Conservation (phyloP, 2,329 filamentous ascomycete genomes). For the Xylariales sp. region DNA sequence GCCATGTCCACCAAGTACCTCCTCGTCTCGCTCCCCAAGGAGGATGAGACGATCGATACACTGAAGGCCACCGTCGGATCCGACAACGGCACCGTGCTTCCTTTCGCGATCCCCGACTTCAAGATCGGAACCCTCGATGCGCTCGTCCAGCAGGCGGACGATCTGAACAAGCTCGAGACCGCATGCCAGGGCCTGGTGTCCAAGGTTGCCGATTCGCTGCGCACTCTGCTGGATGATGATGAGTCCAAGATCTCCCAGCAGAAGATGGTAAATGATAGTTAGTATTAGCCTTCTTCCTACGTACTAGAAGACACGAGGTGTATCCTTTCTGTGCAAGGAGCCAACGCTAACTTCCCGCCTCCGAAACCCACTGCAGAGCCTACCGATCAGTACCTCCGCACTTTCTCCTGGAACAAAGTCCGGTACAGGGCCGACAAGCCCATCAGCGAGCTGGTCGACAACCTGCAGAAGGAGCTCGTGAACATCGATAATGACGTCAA, state of each 20-base stretch:
- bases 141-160: constrained; percentile 93
- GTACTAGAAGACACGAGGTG: no score
- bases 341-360: no score
- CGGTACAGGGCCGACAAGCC: constrained; percentile 94
- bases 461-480: constrained; percentile 86
- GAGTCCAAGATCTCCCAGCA: constrained; percentile 79
- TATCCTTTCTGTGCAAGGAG: no score
- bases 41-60: constrained; percentile 75
- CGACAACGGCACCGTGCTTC: constrained; percentile 71
- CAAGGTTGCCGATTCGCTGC: constrained; percentile 85
- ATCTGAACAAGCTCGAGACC: constrained; percentile 80
- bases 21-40: constrained; percentile 82
- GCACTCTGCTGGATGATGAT: constrained; percentile 76
- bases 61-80: constrained; percentile 67
- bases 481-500: constrained; percentile 97
- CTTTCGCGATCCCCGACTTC: constrained; percentile 86
- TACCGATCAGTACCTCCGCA: constrained; percentile 87
- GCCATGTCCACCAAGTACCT: constrained; percentile 62
- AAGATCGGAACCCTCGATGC: constrained; percentile 97
- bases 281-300: constrained; percentile 25
- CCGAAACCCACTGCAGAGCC: constrained; percentile 76
- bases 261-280: constrained; percentile 93
- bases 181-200: constrained; percentile 76
- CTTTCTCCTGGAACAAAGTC: constrained; percentile 95
- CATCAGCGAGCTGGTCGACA: constrained; percentile 79